phyloP scores from a whole-genome alignment of 495 filamentous ascomycete genomes.

The Podospora tetraspora region DNA sequence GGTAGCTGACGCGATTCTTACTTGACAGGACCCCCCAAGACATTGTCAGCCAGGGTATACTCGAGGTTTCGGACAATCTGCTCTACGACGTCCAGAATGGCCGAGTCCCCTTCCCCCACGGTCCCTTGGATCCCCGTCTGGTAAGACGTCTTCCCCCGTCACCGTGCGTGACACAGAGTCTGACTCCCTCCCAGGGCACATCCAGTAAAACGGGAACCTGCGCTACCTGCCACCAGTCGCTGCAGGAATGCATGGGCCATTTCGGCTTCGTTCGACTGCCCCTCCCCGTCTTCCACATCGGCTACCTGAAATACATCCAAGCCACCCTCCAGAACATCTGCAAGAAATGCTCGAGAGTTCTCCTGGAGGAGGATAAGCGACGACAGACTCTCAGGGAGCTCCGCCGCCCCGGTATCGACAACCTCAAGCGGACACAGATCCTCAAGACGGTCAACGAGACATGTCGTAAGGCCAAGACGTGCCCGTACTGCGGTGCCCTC shows the following conservation, averaged over 20 bases:
- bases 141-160: not conserved
- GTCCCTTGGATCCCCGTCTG: conserved; percentile 69
- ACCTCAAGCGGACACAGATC: conserved; percentile 68
- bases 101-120: conserved; percentile 66
- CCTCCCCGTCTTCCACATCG: conserved; percentile 88
- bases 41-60: conserved; percentile 86
- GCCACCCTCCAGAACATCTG: conserved; percentile 88
- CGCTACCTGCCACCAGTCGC: conserved; percentile 70
- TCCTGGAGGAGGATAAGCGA: conserved; percentile 71
- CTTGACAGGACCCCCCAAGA: conserved; percentile 73
- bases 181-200: conserved; percentile 60
- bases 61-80: conserved; percentile 85
- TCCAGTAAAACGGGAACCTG: conserved; percentile 67
- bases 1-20: conserved; percentile 11
- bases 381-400: conserved; percentile 69
- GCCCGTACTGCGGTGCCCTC: conserved; percentile 66
- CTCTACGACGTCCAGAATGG: conserved; percentile 80
- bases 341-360: conserved; percentile 74
- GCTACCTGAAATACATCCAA: conserved; percentile 88
- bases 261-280: conserved; percentile 89
- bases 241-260: conserved; percentile 85
- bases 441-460: conserved; percentile 82
- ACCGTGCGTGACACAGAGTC: conserved; percentile 13
- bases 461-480: conserved; percentile 76
- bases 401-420: conserved; percentile 78